Evolutionary conservation across 2,329 filamentous ascomycete genomes (phyloP).

Genomic region (Cryphonectria carpinicola): DNA sequence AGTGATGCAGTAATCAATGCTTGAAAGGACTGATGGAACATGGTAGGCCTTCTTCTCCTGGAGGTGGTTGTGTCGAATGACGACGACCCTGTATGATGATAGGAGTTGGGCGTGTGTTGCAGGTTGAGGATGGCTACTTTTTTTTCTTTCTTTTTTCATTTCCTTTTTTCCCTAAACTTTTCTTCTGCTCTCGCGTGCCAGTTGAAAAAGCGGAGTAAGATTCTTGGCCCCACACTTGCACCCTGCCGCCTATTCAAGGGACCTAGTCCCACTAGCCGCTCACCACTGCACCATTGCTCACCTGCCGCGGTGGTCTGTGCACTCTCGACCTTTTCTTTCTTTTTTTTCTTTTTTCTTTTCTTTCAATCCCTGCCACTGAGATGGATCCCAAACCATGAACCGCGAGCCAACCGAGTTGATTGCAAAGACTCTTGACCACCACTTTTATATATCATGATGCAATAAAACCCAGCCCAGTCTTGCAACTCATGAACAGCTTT

Average conservation of each 20-base stretch:
- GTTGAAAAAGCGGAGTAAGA: background rate
- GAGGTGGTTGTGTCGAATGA: constrained; percentile 5
- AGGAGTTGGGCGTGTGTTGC: background rate
- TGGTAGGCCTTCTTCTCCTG: constrained; percentile 17
- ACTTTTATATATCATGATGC: background rate
- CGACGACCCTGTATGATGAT: constrained; percentile 11
- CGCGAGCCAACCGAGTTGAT: background rate
- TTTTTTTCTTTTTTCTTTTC: background rate
- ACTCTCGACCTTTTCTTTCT: background rate
- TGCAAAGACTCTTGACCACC: background rate
- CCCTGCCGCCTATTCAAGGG: background rate
- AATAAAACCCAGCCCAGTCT: background rate
- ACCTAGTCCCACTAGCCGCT: background rate
- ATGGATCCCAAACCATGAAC: background rate
- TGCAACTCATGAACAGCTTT: too few relatives aligned
- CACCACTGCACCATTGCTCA: background rate
- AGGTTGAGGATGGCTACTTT: background rate
- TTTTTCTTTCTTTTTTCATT: background rate
- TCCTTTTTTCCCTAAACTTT: background rate
- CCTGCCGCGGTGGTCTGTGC: constrained; percentile 9
- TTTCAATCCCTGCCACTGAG: background rate
- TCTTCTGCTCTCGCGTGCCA: background rate
- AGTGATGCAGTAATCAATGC: constrained; percentile 5
- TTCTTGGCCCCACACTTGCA: background rate
- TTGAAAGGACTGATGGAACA: constrained; percentile 17